Conservation (phyloP, 192 early-diverging fungal genomes). For the Cladochytrium replicatum region DNA sequence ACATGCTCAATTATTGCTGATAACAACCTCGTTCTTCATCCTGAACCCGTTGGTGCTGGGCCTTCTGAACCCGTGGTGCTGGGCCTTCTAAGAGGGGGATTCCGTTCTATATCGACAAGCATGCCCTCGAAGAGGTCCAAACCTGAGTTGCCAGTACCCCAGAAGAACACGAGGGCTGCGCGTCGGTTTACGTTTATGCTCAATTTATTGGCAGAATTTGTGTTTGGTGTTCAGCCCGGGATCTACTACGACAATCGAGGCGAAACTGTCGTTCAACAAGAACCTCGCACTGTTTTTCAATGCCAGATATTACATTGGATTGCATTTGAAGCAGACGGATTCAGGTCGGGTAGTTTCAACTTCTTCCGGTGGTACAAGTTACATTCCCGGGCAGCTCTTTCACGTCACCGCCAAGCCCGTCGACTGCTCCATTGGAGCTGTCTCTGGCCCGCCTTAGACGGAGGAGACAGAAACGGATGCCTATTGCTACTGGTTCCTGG, state of each 20-base stretch:
- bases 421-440: constrained; percentile 12
- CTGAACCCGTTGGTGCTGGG: neutral
- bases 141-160: neutral
- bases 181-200: constrained; percentile 24
- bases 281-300: constrained; percentile 75
- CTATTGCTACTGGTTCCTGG: constrained; percentile 77
- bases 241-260: constrained; percentile 64
- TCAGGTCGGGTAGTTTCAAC: constrained; percentile 2
- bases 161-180: constrained; percentile 5
- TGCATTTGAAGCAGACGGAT: constrained; percentile 41
- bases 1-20: constrained; percentile 26
- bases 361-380: neutral
- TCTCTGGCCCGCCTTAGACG: constrained; percentile 20
- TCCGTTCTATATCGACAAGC: constrained; percentile 27
- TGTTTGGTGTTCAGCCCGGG: constrained; percentile 50
- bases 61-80: no score
- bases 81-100: constrained; percentile 7
- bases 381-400: constrained; percentile 8
- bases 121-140: neutral
- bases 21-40: constrained; percentile 20
- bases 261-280: constrained; percentile 68
- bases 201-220: constrained; percentile 20
- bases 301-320: constrained; percentile 57
- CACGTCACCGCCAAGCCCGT: neutral
- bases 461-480: constrained; percentile 9